These are phyloP conservation scores for Suillus subalutaceus DNA, from an alignment of 768 basidiomycete species.

Conservation along the genomic window DNA sequence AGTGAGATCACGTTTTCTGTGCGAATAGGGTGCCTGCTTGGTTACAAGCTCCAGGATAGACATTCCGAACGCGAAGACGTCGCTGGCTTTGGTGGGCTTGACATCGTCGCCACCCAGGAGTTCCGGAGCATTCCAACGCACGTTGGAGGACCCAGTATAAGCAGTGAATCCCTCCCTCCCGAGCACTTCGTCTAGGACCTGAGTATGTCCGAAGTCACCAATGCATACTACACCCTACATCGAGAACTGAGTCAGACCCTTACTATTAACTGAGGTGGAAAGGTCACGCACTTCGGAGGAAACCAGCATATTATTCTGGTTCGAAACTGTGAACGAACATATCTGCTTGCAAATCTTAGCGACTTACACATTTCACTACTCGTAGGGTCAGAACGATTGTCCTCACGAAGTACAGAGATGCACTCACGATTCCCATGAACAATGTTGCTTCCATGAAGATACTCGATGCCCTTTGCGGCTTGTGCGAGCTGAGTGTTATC, in stretches of 20 bases:
- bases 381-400: conserved; percentile 10
- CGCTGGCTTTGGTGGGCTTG: conserved; percentile 49
- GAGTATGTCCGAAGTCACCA: conserved; percentile 68
- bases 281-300: conserved; percentile 43
- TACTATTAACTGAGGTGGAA: neutral
- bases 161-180: conserved; percentile 49
- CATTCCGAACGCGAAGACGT: conserved; percentile 65
- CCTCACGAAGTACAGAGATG: neutral
- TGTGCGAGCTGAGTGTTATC: conserved; percentile 45
- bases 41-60: conserved; percentile 61
- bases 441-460: conserved; percentile 53
- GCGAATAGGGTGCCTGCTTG: conserved; percentile 50
- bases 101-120: conserved; percentile 47
- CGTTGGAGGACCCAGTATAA: conserved; percentile 47
- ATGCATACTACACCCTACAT: conserved; percentile 55
- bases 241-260: conserved; percentile 2
- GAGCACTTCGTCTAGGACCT: conserved; percentile 59
- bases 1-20: conserved; percentile 50
- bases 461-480: conserved; percentile 58
- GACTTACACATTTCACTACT: conserved; percentile 63
- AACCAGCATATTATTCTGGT: conserved; percentile 61
- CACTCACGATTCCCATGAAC: conserved; percentile 65
- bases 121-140: conserved; percentile 67
- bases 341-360: neutral
- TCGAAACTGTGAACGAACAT: conserved; percentile 9